phyloP scores from a whole-genome alignment of 2,329 filamentous ascomycete genomes.

The Penicillium sp. region DNA sequence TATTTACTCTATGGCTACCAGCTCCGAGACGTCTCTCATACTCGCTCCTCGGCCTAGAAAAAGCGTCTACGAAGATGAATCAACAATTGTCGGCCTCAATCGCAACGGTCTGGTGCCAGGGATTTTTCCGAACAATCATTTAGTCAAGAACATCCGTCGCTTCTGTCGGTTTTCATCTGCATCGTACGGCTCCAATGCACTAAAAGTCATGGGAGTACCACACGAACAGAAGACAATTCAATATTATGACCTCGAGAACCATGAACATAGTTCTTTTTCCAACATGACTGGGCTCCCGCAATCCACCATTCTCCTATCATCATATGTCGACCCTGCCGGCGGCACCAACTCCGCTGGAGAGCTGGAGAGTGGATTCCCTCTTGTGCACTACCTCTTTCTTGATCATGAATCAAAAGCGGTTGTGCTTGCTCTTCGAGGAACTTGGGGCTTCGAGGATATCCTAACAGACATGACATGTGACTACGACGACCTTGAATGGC shows the following conservation, averaged over 20 bases:
- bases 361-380: conserved; percentile 62
- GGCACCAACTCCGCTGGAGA: conserved; percentile 63
- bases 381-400: conserved; percentile 69
- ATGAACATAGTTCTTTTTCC: conserved; percentile 45
- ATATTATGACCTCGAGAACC: conserved; percentile 30
- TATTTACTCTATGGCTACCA: conserved; percentile 43
- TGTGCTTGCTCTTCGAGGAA: conserved; percentile 68
- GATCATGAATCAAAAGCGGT: conserved; percentile 69
- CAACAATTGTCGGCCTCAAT: conserved; percentile 41
- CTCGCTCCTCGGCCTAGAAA: conserved; percentile 39
- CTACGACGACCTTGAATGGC: conserved; percentile 59
- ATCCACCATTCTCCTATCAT: conserved; percentile 58
- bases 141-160: conserved; percentile 44
- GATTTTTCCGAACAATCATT: conserved; percentile 43
- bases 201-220: conserved; percentile 45
- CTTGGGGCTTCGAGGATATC: conserved; percentile 69
- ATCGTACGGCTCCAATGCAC: conserved; percentile 44
- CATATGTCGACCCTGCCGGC: conserved; percentile 66
- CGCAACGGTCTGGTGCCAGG: conserved; percentile 43
- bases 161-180: conserved; percentile 47
- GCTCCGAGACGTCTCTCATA: conserved; percentile 43
- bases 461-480: conserved; percentile 71
- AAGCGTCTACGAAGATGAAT: conserved; percentile 44
- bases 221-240: conserved; percentile 28
- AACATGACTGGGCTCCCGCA: conserved; percentile 42